phyloP scores from a whole-genome alignment of 768 basidiomycete genomes.

The Candolleomyces eurysporus region DNA sequence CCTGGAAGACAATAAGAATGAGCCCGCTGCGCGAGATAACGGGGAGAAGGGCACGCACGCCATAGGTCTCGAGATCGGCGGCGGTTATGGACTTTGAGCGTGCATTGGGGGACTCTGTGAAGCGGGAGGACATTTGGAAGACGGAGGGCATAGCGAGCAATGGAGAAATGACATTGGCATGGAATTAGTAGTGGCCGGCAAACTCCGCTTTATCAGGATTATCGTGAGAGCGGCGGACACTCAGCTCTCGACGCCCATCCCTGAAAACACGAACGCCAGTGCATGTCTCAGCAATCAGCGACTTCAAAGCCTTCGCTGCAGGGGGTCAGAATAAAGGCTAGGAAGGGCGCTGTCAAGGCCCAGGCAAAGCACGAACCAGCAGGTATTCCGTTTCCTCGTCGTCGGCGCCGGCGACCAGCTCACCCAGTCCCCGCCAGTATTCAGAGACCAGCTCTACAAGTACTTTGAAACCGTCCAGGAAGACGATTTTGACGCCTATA shows the following conservation, averaged over 20 bases:
- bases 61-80: conserved; percentile 75
- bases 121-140: conserved; percentile 33
- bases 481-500: conserved; percentile 79
- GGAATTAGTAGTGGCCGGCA: conserved; percentile 2
- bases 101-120: conserved; percentile 69
- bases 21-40: neutral
- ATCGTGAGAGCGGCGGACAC: neutral
- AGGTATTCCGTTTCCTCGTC: conserved; percentile 31
- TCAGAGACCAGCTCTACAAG: conserved; percentile 91
- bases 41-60: conserved; percentile 45
- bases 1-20: conserved; percentile 33
- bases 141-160: conserved; percentile 6
- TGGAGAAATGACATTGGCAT: conserved; percentile 7
- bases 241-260: neutral
- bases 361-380: conserved; percentile 92
- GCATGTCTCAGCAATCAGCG: conserved; percentile 90
- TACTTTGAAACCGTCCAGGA: conserved; percentile 80
- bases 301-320: conserved; percentile 86
- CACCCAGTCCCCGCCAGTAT: conserved; percentile 48
- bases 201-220: conserved; percentile 11
- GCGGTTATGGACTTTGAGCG: conserved; percentile 79
- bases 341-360: conserved; percentile 90
- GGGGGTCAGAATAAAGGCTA: conserved; percentile 91
- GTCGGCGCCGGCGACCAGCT: conserved; percentile 3
- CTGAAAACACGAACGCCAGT: conserved; percentile 38